Conservation (phyloP, 495 filamentous ascomycete genomes). For the Tuber indicum region DNA sequence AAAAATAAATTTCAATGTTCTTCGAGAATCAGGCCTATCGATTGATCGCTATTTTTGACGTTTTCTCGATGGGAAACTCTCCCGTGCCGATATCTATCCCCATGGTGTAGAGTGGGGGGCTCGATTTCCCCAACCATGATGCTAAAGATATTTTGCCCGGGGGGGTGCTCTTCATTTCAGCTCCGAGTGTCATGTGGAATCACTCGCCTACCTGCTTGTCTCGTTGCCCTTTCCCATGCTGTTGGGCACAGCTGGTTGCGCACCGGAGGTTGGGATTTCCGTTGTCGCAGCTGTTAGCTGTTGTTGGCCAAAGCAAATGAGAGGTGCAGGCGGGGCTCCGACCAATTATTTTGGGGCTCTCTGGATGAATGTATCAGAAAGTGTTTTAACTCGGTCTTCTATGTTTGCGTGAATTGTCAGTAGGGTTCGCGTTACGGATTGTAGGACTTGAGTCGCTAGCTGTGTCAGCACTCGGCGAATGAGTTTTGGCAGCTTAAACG, state of each 20-base stretch:
- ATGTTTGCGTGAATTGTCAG: background rate
- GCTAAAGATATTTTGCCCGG: background rate
- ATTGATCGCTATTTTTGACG: background rate
- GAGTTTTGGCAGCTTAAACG: background rate
- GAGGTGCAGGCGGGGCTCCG: background rate
- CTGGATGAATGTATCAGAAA: background rate
- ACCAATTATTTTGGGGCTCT: background rate
- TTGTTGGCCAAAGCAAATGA: background rate
- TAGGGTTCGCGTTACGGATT: background rate
- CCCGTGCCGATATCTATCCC: background rate
- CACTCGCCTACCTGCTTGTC: background rate
- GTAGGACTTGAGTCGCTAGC: background rate
- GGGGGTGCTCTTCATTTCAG: background rate
- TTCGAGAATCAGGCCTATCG: constrained; percentile 1
- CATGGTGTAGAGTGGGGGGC: background rate
- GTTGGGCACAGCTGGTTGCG: background rate
- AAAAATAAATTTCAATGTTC: background rate
- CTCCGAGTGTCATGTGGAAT: background rate
- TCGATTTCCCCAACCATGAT: background rate
- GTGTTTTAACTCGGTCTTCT: background rate
- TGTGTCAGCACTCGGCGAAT: background rate
- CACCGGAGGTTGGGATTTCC: background rate
- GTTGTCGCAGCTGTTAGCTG: background rate
- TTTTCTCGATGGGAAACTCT: background rate
- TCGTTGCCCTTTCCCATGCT: background rate